phyloP scores from a whole-genome alignment of 257 asterid species.

The Coffea eugenioides region DNA sequence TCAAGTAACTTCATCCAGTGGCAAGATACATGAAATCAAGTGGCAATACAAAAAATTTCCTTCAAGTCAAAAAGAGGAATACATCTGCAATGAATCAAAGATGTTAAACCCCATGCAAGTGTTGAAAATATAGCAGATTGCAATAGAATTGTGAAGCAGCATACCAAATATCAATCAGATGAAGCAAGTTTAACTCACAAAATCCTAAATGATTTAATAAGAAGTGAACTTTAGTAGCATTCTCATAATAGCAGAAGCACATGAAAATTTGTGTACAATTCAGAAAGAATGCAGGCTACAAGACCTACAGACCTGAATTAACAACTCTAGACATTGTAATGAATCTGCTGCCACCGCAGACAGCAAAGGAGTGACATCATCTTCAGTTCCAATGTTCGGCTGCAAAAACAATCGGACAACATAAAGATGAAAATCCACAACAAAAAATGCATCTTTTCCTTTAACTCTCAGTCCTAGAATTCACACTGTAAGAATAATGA shows the following conservation, averaged over 20 bases:
- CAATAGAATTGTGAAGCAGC: background rate
- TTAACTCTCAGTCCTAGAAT: background rate
- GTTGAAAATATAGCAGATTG: background rate
- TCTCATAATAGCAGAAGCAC: background rate
- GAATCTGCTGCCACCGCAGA: constrained; percentile 98
- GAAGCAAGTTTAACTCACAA: background rate
- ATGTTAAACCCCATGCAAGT: background rate
- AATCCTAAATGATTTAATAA: background rate
- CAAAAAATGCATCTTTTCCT: background rate
- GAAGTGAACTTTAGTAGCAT: too few species aligned
- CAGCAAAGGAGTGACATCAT: constrained; percentile 77
- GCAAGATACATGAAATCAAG: background rate
- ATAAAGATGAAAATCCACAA: background rate
- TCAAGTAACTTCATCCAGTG: background rate
- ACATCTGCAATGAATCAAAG: background rate
- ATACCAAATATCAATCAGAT: background rate
- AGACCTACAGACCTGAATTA: constrained; percentile 55
- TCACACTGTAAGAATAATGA: background rate
- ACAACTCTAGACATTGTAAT: constrained; percentile 62
- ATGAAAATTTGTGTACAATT: background rate
- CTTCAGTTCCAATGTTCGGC: constrained; percentile 82
- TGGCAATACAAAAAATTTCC: too few species aligned
- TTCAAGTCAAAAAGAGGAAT: background rate
- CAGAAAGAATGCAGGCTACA: background rate
- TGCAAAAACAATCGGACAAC: constrained; percentile 35